A percentile compares a stretch with the other conserved stretches of the same genome.
phyloP scores from a whole-genome alignment of 805 yeast genomes.

The Ogataea ganodermae region DNA sequence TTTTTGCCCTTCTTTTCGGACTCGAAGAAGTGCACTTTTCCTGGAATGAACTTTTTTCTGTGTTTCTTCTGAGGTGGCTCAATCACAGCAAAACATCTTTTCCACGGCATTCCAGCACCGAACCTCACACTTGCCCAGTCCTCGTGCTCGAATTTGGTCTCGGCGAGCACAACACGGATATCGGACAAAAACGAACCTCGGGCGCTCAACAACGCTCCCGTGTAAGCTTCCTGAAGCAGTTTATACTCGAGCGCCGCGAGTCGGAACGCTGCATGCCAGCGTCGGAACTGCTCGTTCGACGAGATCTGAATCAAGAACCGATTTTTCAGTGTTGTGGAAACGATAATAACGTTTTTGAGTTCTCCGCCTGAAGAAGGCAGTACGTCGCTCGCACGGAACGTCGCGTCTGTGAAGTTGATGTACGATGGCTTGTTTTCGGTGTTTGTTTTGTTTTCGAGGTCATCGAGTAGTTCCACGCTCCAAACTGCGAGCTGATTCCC shows the following conservation, averaged over 20 bases:
- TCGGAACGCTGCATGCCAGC: conserved; percentile 85
- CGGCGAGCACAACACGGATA: conserved; percentile 80
- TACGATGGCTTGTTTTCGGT: conserved; percentile 61
- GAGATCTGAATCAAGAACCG: conserved; percentile 80
- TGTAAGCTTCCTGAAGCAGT: conserved; percentile 89
- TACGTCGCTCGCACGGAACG: conserved; percentile 67
- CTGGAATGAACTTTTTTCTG: conserved; percentile 51
- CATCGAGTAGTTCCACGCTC: conserved; percentile 73
- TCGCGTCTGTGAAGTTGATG: conserved; percentile 88
- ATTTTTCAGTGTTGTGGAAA: conserved; percentile 90
- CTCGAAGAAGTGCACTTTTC: conserved; percentile 79
- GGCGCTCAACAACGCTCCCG: conserved; percentile 92
- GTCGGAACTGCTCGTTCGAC: conserved; percentile 59
- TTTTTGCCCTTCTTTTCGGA: conserved; percentile 74
- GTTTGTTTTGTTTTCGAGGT: conserved; percentile 41
- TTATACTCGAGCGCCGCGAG: conserved; percentile 79
- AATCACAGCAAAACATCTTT: conserved; percentile 86
- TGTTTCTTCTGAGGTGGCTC: conserved; percentile 61
- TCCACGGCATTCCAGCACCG: conserved; percentile 98
- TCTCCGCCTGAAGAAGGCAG: conserved; percentile 68
- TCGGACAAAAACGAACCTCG: conserved; percentile 87
- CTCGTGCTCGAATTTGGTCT: conserved; percentile 81
- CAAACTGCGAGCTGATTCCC: conserved; percentile 93
- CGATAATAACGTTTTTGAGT: conserved; percentile 76
- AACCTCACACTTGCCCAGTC: conserved; percentile 95